These are phyloP conservation scores for Penicillium herquei DNA, from an alignment of 495 filamentous ascomycete genomes.

Conservation along the genomic window DNA sequence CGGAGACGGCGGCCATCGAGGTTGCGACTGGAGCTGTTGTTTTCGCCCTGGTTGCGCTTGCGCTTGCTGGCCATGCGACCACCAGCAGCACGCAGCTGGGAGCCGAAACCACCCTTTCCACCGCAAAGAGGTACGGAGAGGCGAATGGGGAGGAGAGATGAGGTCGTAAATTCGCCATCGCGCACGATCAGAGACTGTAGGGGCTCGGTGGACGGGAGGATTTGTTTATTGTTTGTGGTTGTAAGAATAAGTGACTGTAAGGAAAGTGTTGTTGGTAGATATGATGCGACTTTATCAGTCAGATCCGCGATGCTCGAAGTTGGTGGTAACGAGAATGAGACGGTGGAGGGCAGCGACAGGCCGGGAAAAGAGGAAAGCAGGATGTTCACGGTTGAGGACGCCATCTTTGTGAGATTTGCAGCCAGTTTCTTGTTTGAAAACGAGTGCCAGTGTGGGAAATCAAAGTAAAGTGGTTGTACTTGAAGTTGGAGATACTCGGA, in stretches of 20 bases:
- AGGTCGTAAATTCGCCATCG: constrained; percentile 43
- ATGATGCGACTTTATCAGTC: constrained; percentile 56
- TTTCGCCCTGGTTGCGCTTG: constrained; percentile 80
- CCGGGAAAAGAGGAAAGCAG: constrained; percentile 81
- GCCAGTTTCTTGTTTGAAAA: too few relatives aligned
- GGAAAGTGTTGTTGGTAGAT: constrained; percentile 55
- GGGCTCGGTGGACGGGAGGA: constrained; percentile 46
- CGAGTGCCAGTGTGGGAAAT: too few relatives aligned
- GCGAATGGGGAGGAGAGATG: constrained; percentile 77
- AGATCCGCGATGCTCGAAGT: constrained; percentile 67
- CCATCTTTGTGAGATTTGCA: constrained; percentile 23
- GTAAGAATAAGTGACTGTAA: constrained; percentile 67
- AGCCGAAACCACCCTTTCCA: constrained; percentile 97
- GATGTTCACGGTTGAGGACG: constrained; percentile 64
- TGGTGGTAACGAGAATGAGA: constrained; percentile 65
- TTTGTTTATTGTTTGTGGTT: constrained; percentile 73
- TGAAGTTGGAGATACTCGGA: too few relatives aligned
- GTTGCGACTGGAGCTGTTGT: constrained; percentile 85
- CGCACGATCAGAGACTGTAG: constrained; percentile 22
- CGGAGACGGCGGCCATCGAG: constrained; percentile 87
- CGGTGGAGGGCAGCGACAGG: constrained; percentile 73
- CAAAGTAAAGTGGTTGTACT: too few relatives aligned
- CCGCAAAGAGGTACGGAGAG: constrained; percentile 73
- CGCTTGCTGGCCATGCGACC: constrained; percentile 95
- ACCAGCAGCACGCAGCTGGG: constrained; percentile 92